Base-by-base conservation (phyloP, 306 rosid species). In the Prunus mume region DNA sequence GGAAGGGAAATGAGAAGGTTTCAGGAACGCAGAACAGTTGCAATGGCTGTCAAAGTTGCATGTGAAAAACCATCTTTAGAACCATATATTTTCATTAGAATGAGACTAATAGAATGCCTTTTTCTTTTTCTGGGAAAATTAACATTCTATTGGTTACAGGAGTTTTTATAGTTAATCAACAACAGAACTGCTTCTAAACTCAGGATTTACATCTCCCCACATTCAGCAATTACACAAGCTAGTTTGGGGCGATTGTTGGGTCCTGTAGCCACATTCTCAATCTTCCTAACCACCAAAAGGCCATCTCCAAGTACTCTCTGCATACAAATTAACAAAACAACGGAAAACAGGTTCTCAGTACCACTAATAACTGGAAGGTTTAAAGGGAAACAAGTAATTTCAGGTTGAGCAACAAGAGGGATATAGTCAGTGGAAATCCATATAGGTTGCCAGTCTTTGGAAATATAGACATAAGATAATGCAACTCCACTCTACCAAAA, bases 291-390 rank as follows among this genome's bases (percentile, higher is more conserved):
- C 56, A 96, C 98, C 90, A 96, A 58, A 86, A 96, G 98, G 70
- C 99, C 99, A 61, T 96, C 99, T 77, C 99, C 99, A 65, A 96
- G 96, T 62, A 96, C 99, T 83, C 98, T 92, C 98, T 90, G 87
- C 90, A 88, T 15, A 45, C 57, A 71, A 51, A 8, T 65, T 41
- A 20, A 22, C 17, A 71, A 57, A 22, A 38, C 55, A 25, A 62
- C 24, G 62, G 76, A 76, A 77, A 72, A 14, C 18, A 2, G 28
- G 67, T n/a, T 45, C 46, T 63, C 46, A 63, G 6, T 63, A 22
- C 43, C 5, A 38, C 13, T 5, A 45, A 60, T 18, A 57, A 67
- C 18, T 18, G 65, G 13, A 45, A 55, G 18, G 32, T 64, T 27
- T 71, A 14, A 30, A 58, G 32, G 32, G 17, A 60, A 63, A 63